Conservation (phyloP, 1,284 basidiomycete genomes). For the Dichomitus squalens region DNA sequence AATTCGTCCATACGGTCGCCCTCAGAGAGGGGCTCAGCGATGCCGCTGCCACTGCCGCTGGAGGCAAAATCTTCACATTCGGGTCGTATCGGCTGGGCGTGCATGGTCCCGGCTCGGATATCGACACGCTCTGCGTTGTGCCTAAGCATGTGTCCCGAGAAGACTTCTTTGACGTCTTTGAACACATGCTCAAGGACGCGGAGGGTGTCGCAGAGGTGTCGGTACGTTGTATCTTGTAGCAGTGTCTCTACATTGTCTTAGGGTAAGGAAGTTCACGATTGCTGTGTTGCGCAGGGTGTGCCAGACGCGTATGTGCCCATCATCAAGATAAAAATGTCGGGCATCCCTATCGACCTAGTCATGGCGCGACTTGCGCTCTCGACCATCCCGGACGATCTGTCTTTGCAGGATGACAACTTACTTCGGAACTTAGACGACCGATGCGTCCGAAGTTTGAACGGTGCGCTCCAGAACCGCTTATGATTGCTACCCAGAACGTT, state of each 20-base stretch:
- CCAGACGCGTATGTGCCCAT: conserved; percentile 97
- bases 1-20: conserved; percentile 89
- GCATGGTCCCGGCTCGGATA: conserved; percentile 95
- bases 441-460: conserved; percentile 93
- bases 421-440: conserved; percentile 93
- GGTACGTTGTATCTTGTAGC: conserved; percentile 50
- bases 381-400: conserved; percentile 89
- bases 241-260: neutral
- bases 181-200: conserved; percentile 84
- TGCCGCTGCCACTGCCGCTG: conserved; percentile 81
- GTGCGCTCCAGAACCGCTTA: conserved; percentile 43
- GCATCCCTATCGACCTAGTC: conserved; percentile 93
- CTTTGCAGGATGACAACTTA: conserved; percentile 89
- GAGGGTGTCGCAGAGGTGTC: conserved; percentile 91
- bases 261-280: neutral
- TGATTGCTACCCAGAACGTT: conserved; percentile 4
- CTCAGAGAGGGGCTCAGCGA: conserved; percentile 85
- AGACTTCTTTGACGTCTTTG: conserved; percentile 95
- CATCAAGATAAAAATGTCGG: conserved; percentile 90
- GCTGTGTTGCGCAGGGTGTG: conserved; percentile 66
- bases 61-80: conserved; percentile 99
- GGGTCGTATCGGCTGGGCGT: conserved; percentile 96
- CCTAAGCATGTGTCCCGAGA: conserved; percentile 95
- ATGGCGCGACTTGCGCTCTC: conserved; percentile 88
- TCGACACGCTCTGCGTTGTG: conserved; percentile 98